Base-by-base conservation (phyloP, 169 alveolate species). In the Cyclospora cayetanensis region DNA sequence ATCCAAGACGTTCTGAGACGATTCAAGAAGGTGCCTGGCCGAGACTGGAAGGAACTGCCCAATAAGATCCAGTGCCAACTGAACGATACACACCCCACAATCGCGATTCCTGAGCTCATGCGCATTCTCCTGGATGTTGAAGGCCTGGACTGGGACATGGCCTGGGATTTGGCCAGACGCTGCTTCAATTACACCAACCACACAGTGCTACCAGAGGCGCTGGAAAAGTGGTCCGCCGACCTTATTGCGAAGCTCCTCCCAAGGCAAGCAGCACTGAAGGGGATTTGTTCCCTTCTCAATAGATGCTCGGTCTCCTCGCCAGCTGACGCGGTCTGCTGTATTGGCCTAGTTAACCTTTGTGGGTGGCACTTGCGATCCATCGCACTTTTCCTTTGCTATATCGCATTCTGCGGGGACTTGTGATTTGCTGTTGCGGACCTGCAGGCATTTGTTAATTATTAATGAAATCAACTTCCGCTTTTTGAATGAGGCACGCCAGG, bases 181-280 rank as follows among this genome's bases (percentile, higher is more conserved):
- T 87, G 91, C 25, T 97, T 98, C 94, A 94, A 97, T 80, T 98
- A 98, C 95, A 98, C 99, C 39, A 98, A 98, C 92, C 99, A 98
- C 91, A 98, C 99, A n/a, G 99, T 98, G 39, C 93, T 98, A 90
- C 99, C 99, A 3, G 99, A 98, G 96, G 99, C 99, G 42, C 95
- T 98, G 53, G 99, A 98, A 92, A 97, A 97, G 94, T 98, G 99
- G 99, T 97, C 98, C 0, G 97, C 97, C 20, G 97, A 95, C 92
- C 95, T 98, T 63, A 92, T 98, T 43, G 97, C 95, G 80, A 95
- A 93, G 60, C 93, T 98, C 29, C 96, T 98, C 29, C 99, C 99
- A 46, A 91, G 99, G 93, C 91, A 55, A 43, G 65, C 34, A 29
- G 9, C 20, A 76, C 31, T 0, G 5, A 22, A 42, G n/a, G 18